These are phyloP conservation scores for Pseudonectria foliicola DNA, from an alignment of 2,329 filamentous ascomycete genomes.

Conservation along the genomic window DNA sequence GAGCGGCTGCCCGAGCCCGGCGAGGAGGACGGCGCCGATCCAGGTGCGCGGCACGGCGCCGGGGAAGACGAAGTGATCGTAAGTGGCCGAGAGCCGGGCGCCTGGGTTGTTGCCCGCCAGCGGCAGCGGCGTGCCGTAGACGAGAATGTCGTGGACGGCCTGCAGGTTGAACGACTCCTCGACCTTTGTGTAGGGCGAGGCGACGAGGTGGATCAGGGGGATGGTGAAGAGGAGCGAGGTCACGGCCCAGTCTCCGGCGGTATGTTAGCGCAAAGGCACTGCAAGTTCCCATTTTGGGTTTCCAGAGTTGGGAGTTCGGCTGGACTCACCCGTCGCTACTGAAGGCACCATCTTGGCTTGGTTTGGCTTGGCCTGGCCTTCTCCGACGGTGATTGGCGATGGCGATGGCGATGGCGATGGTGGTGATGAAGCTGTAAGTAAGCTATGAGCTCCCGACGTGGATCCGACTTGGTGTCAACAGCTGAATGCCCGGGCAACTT, in stretches of 20 bases:
- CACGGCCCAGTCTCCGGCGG: conserved; percentile 17
- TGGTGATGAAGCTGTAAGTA: too few species aligned
- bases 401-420: too few species aligned
- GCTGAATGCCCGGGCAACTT: too few species aligned
- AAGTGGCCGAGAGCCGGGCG: conserved; percentile 52
- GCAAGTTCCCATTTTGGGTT: too few species aligned
- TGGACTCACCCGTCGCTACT: too few species aligned
- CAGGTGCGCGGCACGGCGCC: conserved; percentile 91
- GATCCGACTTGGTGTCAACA: too few species aligned
- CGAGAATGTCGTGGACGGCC: conserved; percentile 81
- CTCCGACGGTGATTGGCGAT: too few species aligned
- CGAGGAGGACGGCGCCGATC: conserved; percentile 69
- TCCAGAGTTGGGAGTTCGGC: too few species aligned
- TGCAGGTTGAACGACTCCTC: conserved; percentile 99
- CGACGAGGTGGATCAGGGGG: conserved; percentile 60
- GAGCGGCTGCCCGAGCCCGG: conserved; percentile 63
- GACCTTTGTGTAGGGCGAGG: conserved; percentile 89
- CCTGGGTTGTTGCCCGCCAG: conserved; percentile 42
- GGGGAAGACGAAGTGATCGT: conserved; percentile 87
- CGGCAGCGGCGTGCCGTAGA: conserved; percentile 64
- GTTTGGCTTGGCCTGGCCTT: too few species aligned
- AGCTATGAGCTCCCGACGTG: too few species aligned
- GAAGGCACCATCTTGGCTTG: too few species aligned
- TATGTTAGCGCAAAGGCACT: too few species aligned
- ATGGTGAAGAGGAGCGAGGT: conserved; percentile 41